Evolutionary conservation across 257 asterid species (phyloP).

Genomic region (Haberlea rhodopensis): DNA sequence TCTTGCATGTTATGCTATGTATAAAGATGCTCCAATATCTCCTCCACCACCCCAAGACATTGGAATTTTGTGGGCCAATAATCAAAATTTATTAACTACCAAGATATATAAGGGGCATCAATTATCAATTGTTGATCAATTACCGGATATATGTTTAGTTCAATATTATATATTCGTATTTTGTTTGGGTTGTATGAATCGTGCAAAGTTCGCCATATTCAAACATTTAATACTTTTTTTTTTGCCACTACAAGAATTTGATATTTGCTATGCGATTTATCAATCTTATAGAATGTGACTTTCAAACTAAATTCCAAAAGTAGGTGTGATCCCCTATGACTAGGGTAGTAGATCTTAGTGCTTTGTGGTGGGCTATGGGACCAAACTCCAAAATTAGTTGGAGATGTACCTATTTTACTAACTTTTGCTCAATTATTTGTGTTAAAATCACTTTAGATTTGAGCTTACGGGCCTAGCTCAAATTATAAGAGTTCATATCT

Average conservation of each 20-base stretch:
- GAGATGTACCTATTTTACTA: background rate
- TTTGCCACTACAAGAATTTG: background rate
- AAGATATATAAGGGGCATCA: too few species aligned
- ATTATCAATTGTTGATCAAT: background rate
- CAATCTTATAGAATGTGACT: background rate
- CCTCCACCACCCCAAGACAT: background rate
- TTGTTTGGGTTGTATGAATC: background rate
- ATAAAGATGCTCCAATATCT: background rate
- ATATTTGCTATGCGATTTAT: background rate
- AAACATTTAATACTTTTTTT: too few species aligned
- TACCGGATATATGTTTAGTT: background rate
- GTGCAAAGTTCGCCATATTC: background rate
- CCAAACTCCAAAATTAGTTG: background rate
- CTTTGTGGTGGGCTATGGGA: background rate
- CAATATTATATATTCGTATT: too few species aligned
- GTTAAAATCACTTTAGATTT: background rate
- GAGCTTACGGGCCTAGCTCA: too few species aligned
- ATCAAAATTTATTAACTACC: background rate
- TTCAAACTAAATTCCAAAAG: background rate
- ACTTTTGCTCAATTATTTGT: background rate
- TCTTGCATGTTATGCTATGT: slow-evolving; percentile 1
- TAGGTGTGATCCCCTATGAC: background rate
- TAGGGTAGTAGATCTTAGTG: background rate
- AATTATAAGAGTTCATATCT: too few species aligned
- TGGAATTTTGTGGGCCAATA: background rate